Conservation (phyloP, 148 eudicot genomes). For the Rhododendron ovatum region DNA sequence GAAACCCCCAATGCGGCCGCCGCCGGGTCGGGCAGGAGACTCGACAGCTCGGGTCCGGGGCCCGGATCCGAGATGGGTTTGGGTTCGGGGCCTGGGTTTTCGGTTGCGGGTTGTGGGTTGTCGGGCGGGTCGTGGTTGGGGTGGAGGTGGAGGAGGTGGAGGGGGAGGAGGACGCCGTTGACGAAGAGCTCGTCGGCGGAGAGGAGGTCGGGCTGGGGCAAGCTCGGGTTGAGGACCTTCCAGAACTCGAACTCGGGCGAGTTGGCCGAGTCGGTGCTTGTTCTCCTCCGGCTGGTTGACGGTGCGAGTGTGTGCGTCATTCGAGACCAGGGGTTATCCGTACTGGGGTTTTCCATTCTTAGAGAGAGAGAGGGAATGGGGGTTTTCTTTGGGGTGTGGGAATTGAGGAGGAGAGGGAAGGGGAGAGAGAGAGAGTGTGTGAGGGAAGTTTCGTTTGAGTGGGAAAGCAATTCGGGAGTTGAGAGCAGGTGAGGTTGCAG, state of each 20-base stretch:
- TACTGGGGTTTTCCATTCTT: slow-evolving; percentile 7
- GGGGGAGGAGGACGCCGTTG: slow-evolving; percentile 79
- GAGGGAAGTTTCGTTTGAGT: slow-evolving; percentile 12
- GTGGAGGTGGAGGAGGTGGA: slow-evolving; percentile 41
- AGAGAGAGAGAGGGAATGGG: slow-evolving; percentile 14
- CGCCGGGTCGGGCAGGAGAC: neutral
- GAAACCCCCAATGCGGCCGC: slow-evolving; percentile 32
- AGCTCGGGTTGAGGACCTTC: slow-evolving; percentile 33
- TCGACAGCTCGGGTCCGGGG: slow-evolving; percentile 12
- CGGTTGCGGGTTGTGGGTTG: neutral
- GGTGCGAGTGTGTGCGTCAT: slow-evolving; percentile 22
- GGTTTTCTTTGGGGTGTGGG: slow-evolving; percentile 2
- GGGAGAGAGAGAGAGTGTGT: neutral
- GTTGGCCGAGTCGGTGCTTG: slow-evolving; percentile 12
- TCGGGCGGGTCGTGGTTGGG: slow-evolving; percentile 17
- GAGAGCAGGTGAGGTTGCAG: slow-evolving; percentile 11
- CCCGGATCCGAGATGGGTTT: slow-evolving; percentile 15
- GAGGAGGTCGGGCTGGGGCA: slow-evolving; percentile 44
- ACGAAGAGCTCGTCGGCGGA: slow-evolving; percentile 91
- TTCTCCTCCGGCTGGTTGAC: slow-evolving; percentile 23
- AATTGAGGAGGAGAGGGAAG: neutral
- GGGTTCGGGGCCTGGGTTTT: neutral
- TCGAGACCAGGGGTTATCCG: slow-evolving; percentile 13
- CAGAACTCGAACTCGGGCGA: slow-evolving; percentile 91
- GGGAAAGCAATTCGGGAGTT: neutral